Percentiles rank a stretch among this genome's conserved stretches.
phyloP scores from a whole-genome alignment of 768 basidiomycete genomes.

The Clitopilus passeckerianus region DNA sequence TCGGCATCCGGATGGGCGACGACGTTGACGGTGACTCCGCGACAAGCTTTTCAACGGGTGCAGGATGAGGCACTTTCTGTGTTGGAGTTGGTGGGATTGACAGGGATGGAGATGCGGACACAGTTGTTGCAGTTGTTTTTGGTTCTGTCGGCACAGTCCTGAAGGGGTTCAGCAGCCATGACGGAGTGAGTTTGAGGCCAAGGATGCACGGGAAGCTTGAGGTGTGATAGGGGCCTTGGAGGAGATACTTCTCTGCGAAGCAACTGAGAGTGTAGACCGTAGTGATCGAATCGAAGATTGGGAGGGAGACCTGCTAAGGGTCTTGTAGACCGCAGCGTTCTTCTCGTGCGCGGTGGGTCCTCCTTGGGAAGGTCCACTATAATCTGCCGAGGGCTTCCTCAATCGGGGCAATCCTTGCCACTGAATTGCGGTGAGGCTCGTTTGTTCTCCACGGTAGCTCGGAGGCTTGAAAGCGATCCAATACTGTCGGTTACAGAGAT shows the following conservation, averaged over 20 bases:
- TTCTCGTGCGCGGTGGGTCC: conserved; percentile 19
- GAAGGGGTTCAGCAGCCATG: conserved; percentile 81
- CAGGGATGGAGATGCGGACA: conserved; percentile 34
- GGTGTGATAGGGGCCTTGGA: conserved; percentile 16
- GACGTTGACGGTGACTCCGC: conserved; percentile 19
- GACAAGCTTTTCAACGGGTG: not conserved
- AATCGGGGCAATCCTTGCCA: conserved; percentile 53
- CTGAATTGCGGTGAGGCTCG: conserved; percentile 47
- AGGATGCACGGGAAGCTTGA: conserved; percentile 25
- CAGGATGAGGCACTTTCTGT: not conserved
- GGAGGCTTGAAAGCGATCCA: conserved; percentile 27
- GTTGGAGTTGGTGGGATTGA: conserved; percentile 14
- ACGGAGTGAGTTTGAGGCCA: conserved; percentile 62
- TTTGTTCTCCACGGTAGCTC: conserved; percentile 30
- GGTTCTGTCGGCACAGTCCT: conserved; percentile 59
- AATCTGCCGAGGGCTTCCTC: conserved; percentile 63
- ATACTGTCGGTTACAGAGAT: conserved; percentile 30
- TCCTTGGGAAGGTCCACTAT: conserved; percentile 49
- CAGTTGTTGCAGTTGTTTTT: conserved; percentile 53
- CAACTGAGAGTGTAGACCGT: conserved; percentile 44
- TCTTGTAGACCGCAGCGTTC: conserved; percentile 18
- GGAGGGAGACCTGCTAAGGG: conserved; percentile 58
- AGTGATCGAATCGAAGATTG: conserved; percentile 60
- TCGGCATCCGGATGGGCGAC: conserved; percentile 28
- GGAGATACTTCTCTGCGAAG: conserved; percentile 31